Conservation (phyloP, 1,284 basidiomycete genomes). For the Macrocybe sp. region DNA sequence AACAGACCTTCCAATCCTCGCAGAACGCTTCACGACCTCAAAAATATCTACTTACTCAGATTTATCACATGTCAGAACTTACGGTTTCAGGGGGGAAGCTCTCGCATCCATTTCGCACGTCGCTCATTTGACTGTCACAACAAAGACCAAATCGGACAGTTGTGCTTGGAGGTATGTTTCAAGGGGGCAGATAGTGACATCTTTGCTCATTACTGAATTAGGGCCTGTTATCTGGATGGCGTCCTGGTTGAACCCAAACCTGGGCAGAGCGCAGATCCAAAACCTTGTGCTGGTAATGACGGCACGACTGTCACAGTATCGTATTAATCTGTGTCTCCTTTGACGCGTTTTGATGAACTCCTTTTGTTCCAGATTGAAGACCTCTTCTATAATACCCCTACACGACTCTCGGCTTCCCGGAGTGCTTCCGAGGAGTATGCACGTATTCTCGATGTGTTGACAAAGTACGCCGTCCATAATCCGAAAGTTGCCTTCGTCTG, state of each 20-base stretch:
- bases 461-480: conserved; percentile 93
- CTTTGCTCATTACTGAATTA: conserved; percentile 25
- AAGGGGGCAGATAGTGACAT: background rate
- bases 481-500: conserved; percentile 84
- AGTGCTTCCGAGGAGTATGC: conserved; percentile 90
- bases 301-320: conserved; percentile 87
- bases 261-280: conserved; percentile 69
- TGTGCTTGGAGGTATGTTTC: conserved; percentile 83
- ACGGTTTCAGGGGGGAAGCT: conserved; percentile 97
- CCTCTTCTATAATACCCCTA: conserved; percentile 93
- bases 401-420: conserved; percentile 82
- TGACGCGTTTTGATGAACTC: conserved; percentile 5
- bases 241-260: conserved; percentile 63
- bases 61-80: conserved; percentile 81
- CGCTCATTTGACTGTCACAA: conserved; percentile 83
- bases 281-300: conserved; percentile 90
- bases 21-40: conserved; percentile 95
- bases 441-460: conserved; percentile 90
- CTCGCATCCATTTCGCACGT: conserved; percentile 96
- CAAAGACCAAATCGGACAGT: conserved; percentile 77
- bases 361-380: conserved; percentile 74
- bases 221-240: conserved; percentile 80
- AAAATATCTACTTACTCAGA: conserved; percentile 90
- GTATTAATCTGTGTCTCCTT: background rate
- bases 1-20: conserved; percentile 84